Evolutionary conservation across 202 grass and related monocot genomes (phyloP).

Genomic region (Elaeis oleifera): DNA sequence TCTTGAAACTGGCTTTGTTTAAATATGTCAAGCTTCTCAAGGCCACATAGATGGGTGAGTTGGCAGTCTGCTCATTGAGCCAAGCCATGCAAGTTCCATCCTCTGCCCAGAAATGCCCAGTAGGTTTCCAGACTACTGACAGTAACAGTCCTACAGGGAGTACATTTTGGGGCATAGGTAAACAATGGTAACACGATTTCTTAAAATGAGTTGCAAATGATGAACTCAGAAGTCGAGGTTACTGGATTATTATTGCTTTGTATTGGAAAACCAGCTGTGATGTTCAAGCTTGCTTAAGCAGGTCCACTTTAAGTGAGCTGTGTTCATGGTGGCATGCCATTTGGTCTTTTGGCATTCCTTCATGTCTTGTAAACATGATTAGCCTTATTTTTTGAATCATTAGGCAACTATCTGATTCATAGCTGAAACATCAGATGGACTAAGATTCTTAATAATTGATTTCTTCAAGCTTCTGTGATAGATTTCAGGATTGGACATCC

Average conservation of each 20-base stretch:
- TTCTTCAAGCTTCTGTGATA: too few species aligned
- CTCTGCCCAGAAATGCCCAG: slow-evolving; percentile 46
- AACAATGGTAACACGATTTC: slow-evolving; percentile 22
- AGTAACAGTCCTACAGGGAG: slow-evolving; percentile 32
- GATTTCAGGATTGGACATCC: too few species aligned
- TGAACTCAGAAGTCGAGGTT: slow-evolving; percentile 7
- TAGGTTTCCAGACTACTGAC: slow-evolving; percentile 24
- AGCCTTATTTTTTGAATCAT: not conserved
- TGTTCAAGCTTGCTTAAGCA: slow-evolving; percentile 16
- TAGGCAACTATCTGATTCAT: too few species aligned
- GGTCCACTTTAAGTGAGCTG: slow-evolving; percentile 37
- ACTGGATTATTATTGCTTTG: slow-evolving; percentile 10
- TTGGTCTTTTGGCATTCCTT: slow-evolving; percentile 10
- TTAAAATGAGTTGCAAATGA: slow-evolving; percentile 63
- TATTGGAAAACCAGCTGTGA: slow-evolving; percentile 22
- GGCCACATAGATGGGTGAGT: slow-evolving; percentile 34
- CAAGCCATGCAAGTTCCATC: slow-evolving; percentile 34
- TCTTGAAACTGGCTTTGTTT: slow-evolving; percentile 31
- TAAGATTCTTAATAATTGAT: too few species aligned
- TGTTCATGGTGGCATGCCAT: slow-evolving; percentile 32
- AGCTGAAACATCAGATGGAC: too few species aligned
- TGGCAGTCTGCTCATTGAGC: slow-evolving; percentile 25
- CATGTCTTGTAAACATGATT: not conserved
- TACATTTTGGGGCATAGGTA: slow-evolving; percentile 21
- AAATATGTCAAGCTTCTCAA: slow-evolving; percentile 58